phyloP scores from a whole-genome alignment of 192 early-diverging fungal genomes.

The Lobosporangium transversale region DNA sequence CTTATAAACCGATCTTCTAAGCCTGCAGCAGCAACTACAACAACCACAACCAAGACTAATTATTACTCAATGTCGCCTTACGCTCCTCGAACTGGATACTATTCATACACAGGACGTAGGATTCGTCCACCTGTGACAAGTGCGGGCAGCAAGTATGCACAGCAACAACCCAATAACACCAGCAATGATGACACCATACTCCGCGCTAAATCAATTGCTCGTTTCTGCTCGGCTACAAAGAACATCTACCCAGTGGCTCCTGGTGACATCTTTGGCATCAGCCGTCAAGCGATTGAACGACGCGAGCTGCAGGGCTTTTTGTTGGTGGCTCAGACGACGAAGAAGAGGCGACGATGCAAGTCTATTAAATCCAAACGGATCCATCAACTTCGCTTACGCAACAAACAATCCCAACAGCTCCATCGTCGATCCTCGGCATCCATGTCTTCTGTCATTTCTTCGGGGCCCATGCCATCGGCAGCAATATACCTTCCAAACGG shows the following conservation, averaged over 20 bases:
- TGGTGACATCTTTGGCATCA: conserved; percentile 41
- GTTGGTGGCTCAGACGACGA: conserved; percentile 13
- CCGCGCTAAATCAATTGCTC: conserved; percentile 13
- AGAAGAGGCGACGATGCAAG: conserved; percentile 19
- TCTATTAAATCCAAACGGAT: conserved; percentile 5
- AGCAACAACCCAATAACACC: too few relatives aligned
- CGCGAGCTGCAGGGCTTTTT: conserved; percentile 31
- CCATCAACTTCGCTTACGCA: conserved; percentile 19
- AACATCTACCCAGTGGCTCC: conserved; percentile 36
- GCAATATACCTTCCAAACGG: background rate
- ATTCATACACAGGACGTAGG: background rate
- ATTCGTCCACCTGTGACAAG: background rate
- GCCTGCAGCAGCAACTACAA: background rate
- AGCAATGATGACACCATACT: too few relatives aligned
- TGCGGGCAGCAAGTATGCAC: too few relatives aligned
- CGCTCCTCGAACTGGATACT: background rate
- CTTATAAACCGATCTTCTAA: background rate
- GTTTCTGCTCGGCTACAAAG: conserved; percentile 19
- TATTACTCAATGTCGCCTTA: background rate
- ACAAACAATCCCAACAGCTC: conserved; percentile 5
- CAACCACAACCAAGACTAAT: background rate
- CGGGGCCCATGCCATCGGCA: background rate
- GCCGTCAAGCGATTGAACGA: conserved; percentile 29
- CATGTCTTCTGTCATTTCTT: background rate
- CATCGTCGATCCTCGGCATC: background rate